These are phyloP conservation scores for Camelina hispida DNA, from an alignment of 345 rosid genomes.

Conservation along the genomic window DNA sequence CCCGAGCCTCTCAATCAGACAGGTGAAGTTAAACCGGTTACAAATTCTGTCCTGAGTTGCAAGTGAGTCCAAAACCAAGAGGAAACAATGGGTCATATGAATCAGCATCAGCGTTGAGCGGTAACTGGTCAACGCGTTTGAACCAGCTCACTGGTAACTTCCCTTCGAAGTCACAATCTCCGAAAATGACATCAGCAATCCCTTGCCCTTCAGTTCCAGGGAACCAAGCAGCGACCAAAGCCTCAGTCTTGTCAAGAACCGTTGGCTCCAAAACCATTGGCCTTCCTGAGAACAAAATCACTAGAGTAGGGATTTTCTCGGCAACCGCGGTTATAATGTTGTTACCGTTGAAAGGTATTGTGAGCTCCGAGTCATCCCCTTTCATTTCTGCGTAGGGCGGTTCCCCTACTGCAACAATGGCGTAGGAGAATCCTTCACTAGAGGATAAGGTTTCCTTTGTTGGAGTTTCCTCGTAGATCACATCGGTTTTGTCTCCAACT, in stretches of 20 bases:
- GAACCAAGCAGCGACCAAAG: conserved; percentile 87
- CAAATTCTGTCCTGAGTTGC: not conserved
- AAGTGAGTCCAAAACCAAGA: conserved; percentile 58
- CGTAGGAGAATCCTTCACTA: conserved; percentile 54
- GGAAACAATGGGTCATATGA: conserved; percentile 69
- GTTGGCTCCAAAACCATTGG: conserved; percentile 69
- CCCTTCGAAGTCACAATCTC: conserved; percentile 64
- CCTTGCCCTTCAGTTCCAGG: conserved; percentile 88
- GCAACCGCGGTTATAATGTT: conserved; percentile 57
- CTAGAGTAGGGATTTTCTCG: conserved; percentile 65
- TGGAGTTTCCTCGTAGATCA: conserved; percentile 62
- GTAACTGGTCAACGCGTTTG: conserved; percentile 46
- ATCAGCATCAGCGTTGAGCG: conserved; percentile 40
- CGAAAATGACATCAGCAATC: conserved; percentile 68
- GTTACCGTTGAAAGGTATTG: conserved; percentile 66
- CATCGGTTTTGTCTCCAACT: conserved; percentile 70
- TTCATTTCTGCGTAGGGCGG: conserved; percentile 69
- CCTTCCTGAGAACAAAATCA: conserved; percentile 71
- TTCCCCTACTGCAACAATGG: conserved; percentile 85
- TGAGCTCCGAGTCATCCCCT: conserved; percentile 66
- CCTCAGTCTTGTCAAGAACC: conserved; percentile 63
- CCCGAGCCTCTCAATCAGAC: not conserved
- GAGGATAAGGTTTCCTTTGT: conserved; percentile 57
- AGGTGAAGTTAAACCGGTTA: conserved; percentile 20
- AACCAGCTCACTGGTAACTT: conserved; percentile 84